These are phyloP conservation scores for Phytophthora cryptogea DNA, from an alignment of 352 stramenopile species.

Conservation along the genomic window DNA sequence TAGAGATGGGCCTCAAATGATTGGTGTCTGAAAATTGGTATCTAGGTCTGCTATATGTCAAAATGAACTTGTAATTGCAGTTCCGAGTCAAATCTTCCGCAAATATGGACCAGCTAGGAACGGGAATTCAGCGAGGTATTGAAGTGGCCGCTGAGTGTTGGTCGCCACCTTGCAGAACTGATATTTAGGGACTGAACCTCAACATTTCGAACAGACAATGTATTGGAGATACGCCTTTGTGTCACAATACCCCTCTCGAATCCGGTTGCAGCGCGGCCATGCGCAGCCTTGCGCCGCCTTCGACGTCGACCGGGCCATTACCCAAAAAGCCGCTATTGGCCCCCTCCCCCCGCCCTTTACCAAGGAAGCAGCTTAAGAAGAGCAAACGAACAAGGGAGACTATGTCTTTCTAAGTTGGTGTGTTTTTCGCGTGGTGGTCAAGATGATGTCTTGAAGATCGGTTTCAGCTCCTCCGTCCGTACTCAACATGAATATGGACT, in stretches of 20 bases:
- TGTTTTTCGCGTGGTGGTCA: conserved; percentile 74
- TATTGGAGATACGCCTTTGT: conserved; percentile 1
- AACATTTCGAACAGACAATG: background rate
- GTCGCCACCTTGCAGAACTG: conserved; percentile 13
- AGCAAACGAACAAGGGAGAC: conserved; percentile 80
- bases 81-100: conserved; percentile 5
- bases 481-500: conserved; percentile 63
- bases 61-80: no score
- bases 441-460: conserved; percentile 78
- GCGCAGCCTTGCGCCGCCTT: background rate
- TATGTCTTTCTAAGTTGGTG: conserved; percentile 91
- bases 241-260: background rate
- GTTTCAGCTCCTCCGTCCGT: conserved; percentile 68
- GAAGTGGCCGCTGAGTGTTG: conserved; percentile 39
- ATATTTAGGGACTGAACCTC: conserved; percentile 29
- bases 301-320: conserved; percentile 42
- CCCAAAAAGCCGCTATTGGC: conserved; percentile 71
- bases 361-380: conserved; percentile 74
- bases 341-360: conserved; percentile 54
- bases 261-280: background rate
- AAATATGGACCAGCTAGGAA: background rate
- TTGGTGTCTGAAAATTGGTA: conserved; percentile 27
- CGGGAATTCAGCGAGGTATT: conserved; percentile 19
- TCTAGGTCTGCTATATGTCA: conserved; percentile 14
- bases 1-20: conserved; percentile 11